These are phyloP conservation scores for Piromyces finnis DNA, from an alignment of 192 early-diverging fungal genomes.

Conservation along the genomic window DNA sequence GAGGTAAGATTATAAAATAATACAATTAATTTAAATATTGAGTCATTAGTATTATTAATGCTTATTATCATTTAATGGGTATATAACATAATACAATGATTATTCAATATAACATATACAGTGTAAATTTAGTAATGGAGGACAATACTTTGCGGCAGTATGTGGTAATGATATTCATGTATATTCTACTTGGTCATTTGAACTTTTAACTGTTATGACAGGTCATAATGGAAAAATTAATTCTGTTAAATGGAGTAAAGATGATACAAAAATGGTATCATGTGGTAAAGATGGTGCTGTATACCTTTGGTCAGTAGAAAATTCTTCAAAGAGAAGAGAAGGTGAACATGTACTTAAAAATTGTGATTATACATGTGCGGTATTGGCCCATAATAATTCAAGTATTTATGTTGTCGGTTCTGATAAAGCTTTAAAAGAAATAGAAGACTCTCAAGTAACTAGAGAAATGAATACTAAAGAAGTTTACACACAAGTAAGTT, in stretches of 20 bases:
- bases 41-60: too few species aligned
- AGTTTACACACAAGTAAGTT: slow-evolving; percentile 16
- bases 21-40: too few species aligned
- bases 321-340: slow-evolving; percentile 14
- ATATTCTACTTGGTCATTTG: slow-evolving; percentile 30
- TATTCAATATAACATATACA: background rate
- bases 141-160: slow-evolving; percentile 30
- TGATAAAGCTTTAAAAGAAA: slow-evolving; percentile 37
- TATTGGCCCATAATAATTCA: slow-evolving; percentile 17
- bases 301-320: slow-evolving; percentile 20
- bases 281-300: slow-evolving; percentile 38
- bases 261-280: slow-evolving; percentile 24
- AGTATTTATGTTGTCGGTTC: slow-evolving; percentile 27
- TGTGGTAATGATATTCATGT: slow-evolving; percentile 32
- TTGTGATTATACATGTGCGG: slow-evolving; percentile 19
- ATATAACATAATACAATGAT: too few species aligned
- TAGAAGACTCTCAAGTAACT: slow-evolving; percentile 26
- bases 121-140: slow-evolving; percentile 32
- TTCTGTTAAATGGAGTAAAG: slow-evolving; percentile 25
- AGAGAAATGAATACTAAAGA: slow-evolving; percentile 18
- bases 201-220: slow-evolving; percentile 26
- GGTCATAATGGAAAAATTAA: slow-evolving; percentile 35
- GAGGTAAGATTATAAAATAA: slow-evolving; percentile 11
- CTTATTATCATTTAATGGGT: too few species aligned
- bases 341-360: slow-evolving; percentile 34